A percentile compares a stretch with the other conserved stretches of the same genome.
Conservation (phyloP, 345 rosid species). For the Populus pruinosa region DNA sequence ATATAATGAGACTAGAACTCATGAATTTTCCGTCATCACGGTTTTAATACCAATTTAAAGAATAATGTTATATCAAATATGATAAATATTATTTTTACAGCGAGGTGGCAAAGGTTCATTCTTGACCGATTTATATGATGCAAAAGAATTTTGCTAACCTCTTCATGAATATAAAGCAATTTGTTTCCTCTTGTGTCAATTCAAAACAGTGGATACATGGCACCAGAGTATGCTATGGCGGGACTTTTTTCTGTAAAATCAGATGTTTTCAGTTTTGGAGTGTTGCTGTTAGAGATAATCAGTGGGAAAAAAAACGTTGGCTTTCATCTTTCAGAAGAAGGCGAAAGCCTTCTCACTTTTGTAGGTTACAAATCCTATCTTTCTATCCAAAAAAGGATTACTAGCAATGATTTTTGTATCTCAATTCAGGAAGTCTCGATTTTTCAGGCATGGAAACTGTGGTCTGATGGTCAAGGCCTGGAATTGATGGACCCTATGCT, state of each 20-base stretch:
- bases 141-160: no score
- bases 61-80: no score
- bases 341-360: slow-evolving; percentile 11
- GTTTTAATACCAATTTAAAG: no score
- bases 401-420: no score
- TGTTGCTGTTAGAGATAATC: slow-evolving; percentile 39
- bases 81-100: no score
- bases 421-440: no score
- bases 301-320: slow-evolving; percentile 34
- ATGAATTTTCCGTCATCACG: no score
- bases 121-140: no score
- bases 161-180: not conserved
- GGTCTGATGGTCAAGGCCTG: not conserved
- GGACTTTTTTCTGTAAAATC: slow-evolving; percentile 28
- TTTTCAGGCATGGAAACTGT: not conserved
- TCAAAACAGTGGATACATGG: slow-evolving; percentile 20
- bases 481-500: slow-evolving; percentile 3
- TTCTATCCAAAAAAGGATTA: not conserved
- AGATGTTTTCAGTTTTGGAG: slow-evolving; percentile 49
- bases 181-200: not conserved
- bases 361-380: not conserved
- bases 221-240: slow-evolving; percentile 18
- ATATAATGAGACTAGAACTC: no score
- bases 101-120: no score
- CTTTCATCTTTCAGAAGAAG: slow-evolving; percentile 22